A percentile compares a stretch with the other conserved stretches of the same genome.
Conservation (phyloP, 2,329 filamentous ascomycete genomes). For the Fusarium paranaense region DNA sequence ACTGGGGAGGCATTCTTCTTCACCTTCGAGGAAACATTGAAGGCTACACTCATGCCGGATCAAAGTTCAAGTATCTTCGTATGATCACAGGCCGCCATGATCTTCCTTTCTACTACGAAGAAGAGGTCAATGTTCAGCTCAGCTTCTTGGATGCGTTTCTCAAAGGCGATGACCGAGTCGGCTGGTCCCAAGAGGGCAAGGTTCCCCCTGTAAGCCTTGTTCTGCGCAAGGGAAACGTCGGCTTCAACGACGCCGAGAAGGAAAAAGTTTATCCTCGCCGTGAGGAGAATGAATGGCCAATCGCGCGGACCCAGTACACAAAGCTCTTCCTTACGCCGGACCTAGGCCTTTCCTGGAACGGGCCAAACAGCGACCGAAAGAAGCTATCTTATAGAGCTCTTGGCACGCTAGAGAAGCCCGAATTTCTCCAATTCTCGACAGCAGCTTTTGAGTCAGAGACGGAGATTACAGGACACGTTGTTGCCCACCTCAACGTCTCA, state of each 20-base stretch:
- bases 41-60: conserved; percentile 72
- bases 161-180: conserved; percentile 71
- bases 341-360: conserved; percentile 47
- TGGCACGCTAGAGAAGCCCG: conserved; percentile 65
- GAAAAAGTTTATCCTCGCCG: conserved; percentile 68
- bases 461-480: conserved; percentile 76
- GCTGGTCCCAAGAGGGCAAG: conserved; percentile 69
- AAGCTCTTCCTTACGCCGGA: conserved; percentile 68
- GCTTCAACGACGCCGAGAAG: conserved; percentile 71
- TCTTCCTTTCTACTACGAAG: conserved; percentile 77
- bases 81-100: conserved; percentile 79
- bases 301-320: conserved; percentile 72
- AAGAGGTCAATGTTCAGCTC: conserved; percentile 75
- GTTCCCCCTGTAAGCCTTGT: conserved; percentile 70
- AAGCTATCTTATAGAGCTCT: conserved; percentile 70
- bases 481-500: conserved; percentile 73
- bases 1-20: conserved; percentile 78
- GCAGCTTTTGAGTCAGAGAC: conserved; percentile 70
- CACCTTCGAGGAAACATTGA: conserved; percentile 77
- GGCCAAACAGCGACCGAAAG: conserved; percentile 25
- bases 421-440: conserved; percentile 69
- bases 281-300: conserved; percentile 73
- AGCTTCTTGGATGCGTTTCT: conserved; percentile 79
- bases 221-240: conserved; percentile 74
- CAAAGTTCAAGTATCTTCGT: conserved; percentile 74